Evolutionary conservation across 192 early-diverging fungal species (phyloP).

Genomic region (Mortierella antarctica): DNA sequence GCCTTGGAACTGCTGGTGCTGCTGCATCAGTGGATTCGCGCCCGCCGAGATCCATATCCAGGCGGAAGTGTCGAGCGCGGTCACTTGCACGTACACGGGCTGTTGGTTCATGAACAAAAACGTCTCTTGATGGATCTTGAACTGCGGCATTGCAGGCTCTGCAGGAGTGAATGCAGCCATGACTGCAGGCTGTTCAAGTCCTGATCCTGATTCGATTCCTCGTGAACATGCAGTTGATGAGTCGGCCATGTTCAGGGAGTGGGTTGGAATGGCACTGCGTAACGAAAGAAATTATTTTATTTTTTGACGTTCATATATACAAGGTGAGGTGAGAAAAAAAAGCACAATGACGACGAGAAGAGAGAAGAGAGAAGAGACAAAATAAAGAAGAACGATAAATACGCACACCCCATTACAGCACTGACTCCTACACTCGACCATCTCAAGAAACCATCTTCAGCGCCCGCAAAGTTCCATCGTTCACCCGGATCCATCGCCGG

Average conservation of each 20-base stretch:
- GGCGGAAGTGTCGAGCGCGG: constrained; percentile 16
- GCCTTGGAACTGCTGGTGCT: constrained; percentile 1
- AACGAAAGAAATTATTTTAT: too few relatives aligned
- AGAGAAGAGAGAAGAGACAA: too few relatives aligned
- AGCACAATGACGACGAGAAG: too few relatives aligned
- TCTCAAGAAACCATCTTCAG: background rate
- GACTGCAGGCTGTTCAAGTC: background rate
- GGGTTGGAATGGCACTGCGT: too few relatives aligned
- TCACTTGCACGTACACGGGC: constrained; percentile 39
- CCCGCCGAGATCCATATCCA: constrained; percentile 43
- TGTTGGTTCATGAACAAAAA: constrained; percentile 44
- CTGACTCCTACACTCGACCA: too few relatives aligned
- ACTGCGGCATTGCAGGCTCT: background rate
- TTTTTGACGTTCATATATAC: too few relatives aligned
- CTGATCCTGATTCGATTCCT: background rate
- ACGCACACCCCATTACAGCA: too few relatives aligned
- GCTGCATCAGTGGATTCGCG: constrained; percentile 14
- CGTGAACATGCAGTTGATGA: background rate
- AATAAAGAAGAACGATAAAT: too few relatives aligned
- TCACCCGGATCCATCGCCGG: constrained; percentile 1
- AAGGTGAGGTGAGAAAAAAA: too few relatives aligned
- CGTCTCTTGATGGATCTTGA: constrained; percentile 26
- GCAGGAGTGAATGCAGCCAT: constrained; percentile 7
- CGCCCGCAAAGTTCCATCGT: background rate
- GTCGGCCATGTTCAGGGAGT: background rate